Conservation (phyloP, 306 rosid species). For the Ochetophila trinervis region DNA sequence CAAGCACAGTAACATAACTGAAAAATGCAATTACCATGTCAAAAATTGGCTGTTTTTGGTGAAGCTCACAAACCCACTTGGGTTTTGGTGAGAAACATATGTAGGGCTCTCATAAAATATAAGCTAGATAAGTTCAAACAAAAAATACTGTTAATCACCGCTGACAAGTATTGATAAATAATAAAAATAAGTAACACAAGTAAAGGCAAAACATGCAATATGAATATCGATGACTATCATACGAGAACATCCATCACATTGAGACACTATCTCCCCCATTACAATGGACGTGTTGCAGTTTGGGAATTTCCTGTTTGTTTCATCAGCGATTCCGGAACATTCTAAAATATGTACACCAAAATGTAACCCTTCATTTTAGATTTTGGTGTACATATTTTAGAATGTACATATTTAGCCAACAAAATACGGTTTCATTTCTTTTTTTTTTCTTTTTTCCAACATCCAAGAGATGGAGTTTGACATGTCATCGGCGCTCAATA, state of each 20-base stretch:
- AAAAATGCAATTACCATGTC: slow-evolving; percentile 59
- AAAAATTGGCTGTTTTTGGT: slow-evolving; percentile 45
- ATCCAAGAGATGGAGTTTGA: not conserved
- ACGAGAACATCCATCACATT: slow-evolving; percentile 90
- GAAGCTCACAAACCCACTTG: slow-evolving; percentile 73
- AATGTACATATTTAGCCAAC: too few species aligned
- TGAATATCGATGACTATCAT: slow-evolving; percentile 74
- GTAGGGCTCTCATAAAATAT: slow-evolving; percentile 68
- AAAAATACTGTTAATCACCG: slow-evolving; percentile 27
- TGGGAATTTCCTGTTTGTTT: slow-evolving; percentile 56
- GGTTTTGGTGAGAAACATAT: slow-evolving; percentile 74
- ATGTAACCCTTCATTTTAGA: slow-evolving; percentile 1
- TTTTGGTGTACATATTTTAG: too few species aligned
- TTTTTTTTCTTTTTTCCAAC: not conserved
- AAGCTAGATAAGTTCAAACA: slow-evolving; percentile 49
- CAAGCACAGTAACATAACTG: slow-evolving; percentile 26
- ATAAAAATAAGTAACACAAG: not conserved
- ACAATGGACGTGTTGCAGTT: slow-evolving; percentile 76
- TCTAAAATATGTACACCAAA: slow-evolving; percentile 14
- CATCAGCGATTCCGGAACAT: slow-evolving; percentile 43
- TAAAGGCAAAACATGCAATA: slow-evolving; percentile 10
- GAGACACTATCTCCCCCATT: slow-evolving; percentile 55
- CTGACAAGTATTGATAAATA: not conserved
- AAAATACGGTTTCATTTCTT: not conserved
- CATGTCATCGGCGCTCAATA: too few species aligned